Percentiles rank a stretch among this genome's conserved stretches.
phyloP scores from a whole-genome alignment of 2,329 filamentous ascomycete species.

The Aspergillus brasiliensis region DNA sequence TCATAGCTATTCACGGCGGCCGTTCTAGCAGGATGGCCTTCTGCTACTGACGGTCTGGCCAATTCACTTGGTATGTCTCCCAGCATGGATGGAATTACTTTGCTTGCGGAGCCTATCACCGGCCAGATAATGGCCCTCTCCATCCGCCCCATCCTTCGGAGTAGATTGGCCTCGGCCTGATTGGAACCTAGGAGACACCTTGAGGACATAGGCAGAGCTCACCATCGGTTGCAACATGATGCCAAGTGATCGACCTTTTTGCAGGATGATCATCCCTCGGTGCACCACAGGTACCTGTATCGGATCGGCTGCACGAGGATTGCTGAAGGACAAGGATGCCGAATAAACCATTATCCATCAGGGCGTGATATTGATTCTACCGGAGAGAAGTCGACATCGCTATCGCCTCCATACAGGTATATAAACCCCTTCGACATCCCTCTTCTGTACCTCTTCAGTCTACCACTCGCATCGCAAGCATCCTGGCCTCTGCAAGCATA shows the following conservation, averaged over 20 bases:
- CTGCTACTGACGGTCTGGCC: neutral
- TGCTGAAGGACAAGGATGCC: neutral
- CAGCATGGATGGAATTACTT: neutral
- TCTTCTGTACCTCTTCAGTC: neutral
- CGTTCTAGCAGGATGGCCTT: neutral
- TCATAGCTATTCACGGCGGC: neutral
- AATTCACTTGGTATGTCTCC: neutral
- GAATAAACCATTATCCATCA: slow-evolving; percentile 2
- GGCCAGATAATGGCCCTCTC: neutral
- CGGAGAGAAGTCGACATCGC: neutral
- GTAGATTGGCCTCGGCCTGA: neutral
- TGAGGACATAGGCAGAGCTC: neutral
- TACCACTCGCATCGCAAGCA: neutral
- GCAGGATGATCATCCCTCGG: neutral
- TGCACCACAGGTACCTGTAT: neutral
- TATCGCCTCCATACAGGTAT: neutral
- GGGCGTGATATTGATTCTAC: neutral
- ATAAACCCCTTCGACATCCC: neutral
- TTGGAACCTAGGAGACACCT: neutral
- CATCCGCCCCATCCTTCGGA: neutral
- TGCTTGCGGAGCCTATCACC: neutral
- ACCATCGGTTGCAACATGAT: neutral
- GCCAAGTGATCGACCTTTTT: neutral
- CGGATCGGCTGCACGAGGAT: neutral
- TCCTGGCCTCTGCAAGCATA: neutral